Evolutionary conservation across 139 green algal species (phyloP), one percentile per base, ranked within the genome.

Genomic region (Zygnema cylindricum): DNA sequence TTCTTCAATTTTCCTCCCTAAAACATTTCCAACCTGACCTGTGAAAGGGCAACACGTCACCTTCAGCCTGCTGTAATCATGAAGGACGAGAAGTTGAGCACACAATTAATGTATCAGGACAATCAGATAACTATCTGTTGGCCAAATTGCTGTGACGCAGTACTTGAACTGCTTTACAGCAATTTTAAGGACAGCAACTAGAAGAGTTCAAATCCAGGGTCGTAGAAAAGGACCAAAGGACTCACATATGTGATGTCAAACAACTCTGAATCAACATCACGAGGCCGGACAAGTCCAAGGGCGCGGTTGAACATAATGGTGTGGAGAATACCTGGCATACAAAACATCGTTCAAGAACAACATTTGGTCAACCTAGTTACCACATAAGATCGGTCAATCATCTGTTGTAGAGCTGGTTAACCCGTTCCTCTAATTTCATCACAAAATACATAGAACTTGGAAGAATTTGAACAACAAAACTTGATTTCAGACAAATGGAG

Each of bases 301-400:
- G 96, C 93, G 1, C 96, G 86, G 88, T 96, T 96, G 89, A 99
- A 99, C 1, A 98, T 86, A 43, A 99, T 97, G 30, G 96, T 98
- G 91, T 99, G 96, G 41, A 98, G 79, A 25, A 98, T 63, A 78
- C 84, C 94, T 87, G 85, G 16, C 57, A 83, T n/a, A n/a, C n/a
- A 33, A 16, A 30, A 32, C 22, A 16, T 40, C 7, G 1, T 54
- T 22, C 35, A 81, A 41, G 73, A 30, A 7, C 7, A 88, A 11
- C n/a, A n/a, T 22, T 82, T 22, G 75, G 22, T 36, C 22, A 76
- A 22, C 75, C 75, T 23, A 36, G 75, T 22, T 76, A 35, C 75
- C 43, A 22, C 23, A 82, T 23, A 22, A 49, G 75, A 82, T 82
- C 57, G 75, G 75, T 22, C 75, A 49, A 22, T 36, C 75, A 23